These are phyloP conservation scores for Podospora australis DNA, from an alignment of 495 filamentous ascomycete species.

Conservation along the genomic window DNA sequence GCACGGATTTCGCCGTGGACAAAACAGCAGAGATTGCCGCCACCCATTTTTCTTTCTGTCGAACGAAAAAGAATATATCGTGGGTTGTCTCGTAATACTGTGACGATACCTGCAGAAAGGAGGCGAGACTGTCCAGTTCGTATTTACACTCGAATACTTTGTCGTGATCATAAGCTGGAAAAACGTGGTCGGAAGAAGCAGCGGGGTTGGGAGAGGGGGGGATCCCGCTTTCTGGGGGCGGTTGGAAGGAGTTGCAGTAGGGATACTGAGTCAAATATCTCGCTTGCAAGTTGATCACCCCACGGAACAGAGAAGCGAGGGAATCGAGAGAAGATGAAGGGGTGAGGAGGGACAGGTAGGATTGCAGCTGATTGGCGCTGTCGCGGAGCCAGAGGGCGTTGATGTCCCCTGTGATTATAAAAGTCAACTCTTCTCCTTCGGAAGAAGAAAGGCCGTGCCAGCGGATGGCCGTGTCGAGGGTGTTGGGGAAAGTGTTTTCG, in stretches of 20 bases:
- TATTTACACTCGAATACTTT: conserved; percentile 52
- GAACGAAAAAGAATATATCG: conserved; percentile 56
- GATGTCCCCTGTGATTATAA: conserved; percentile 59
- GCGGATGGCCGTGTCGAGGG: conserved; percentile 60
- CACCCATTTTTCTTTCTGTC: conserved; percentile 48
- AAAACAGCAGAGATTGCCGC: conserved; percentile 45
- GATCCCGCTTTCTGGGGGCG: conserved; percentile 46
- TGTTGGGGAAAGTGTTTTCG: conserved; percentile 59
- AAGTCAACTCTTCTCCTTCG: conserved; percentile 39
- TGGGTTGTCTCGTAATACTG: conserved; percentile 54
- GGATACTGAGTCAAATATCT: conserved; percentile 49
- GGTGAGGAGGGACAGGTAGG: conserved; percentile 52
- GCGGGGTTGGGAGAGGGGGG: conserved; percentile 32
- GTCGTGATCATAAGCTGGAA: conserved; percentile 10
- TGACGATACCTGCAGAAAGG: conserved; percentile 53
- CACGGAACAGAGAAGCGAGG: conserved; percentile 54
- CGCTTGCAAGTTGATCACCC: conserved; percentile 61
- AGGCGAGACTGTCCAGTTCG: conserved; percentile 62
- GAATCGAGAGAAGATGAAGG: conserved; percentile 37
- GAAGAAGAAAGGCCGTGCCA: conserved; percentile 52
- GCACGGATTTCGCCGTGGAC: conserved; percentile 43
- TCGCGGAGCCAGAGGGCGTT: conserved; percentile 69
- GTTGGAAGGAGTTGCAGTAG: conserved; percentile 62
- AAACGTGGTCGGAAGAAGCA: conserved; percentile 15
- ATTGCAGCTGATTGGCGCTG: conserved; percentile 60